Evolutionary conservation across 495 filamentous ascomycete genomes (phyloP).

Genomic region (Aspergillus sparsus): DNA sequence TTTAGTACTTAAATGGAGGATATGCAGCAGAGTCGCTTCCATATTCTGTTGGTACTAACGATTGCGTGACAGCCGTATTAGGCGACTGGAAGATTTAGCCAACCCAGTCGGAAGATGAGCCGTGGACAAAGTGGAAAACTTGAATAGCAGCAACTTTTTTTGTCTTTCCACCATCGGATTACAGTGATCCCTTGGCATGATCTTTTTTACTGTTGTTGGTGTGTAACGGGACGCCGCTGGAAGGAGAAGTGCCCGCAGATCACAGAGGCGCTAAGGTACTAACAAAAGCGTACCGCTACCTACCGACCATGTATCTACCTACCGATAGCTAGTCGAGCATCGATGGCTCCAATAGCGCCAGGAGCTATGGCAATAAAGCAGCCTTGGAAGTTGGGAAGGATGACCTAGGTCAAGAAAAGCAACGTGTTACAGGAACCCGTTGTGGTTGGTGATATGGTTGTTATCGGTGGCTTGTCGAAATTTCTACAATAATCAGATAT

Average conservation of each 20-base stretch:
- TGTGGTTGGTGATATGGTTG: constrained; percentile 36
- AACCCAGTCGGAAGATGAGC: constrained; percentile 13
- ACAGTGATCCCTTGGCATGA: too few species aligned
- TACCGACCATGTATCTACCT: constrained; percentile 1
- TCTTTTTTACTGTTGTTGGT: too few species aligned
- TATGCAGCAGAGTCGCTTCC: background rate
- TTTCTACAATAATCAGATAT: constrained; percentile 13
- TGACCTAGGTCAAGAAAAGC: constrained; percentile 16
- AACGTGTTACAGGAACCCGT: constrained; percentile 31
- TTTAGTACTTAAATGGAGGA: background rate
- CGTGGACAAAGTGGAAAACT: constrained; percentile 7
- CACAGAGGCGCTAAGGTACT: background rate
- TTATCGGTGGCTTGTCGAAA: constrained; percentile 28
- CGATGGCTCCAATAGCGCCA: constrained; percentile 22
- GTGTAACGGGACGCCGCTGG: background rate
- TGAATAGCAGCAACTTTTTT: background rate
- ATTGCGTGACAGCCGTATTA: constrained; percentile 11
- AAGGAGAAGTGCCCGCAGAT: constrained; percentile 1
- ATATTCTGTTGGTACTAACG: background rate
- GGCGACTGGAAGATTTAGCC: constrained; percentile 4
- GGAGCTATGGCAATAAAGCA: constrained; percentile 18
- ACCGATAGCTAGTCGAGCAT: background rate
- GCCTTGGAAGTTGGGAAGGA: constrained; percentile 21
- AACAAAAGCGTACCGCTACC: too few species aligned
- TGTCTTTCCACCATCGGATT: background rate